Evolutionary conservation across 345 rosid genomes (phyloP).

Genomic region (Anastatica hierochuntica): DNA sequence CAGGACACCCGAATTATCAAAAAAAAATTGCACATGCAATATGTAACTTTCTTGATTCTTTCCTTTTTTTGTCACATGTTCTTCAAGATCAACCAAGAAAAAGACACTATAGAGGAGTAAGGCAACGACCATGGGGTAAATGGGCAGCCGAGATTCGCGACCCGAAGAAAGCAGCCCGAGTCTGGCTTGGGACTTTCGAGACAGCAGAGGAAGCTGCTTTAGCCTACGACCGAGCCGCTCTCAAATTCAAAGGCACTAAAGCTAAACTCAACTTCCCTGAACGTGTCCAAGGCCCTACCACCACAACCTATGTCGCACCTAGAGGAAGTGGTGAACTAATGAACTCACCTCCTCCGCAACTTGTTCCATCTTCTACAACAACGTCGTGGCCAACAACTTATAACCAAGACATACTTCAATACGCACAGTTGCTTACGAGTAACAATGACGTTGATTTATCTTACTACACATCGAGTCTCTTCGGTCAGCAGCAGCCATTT

Average conservation of each 20-base stretch:
- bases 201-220: conserved; percentile 87
- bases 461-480: conserved; percentile 48
- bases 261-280: conserved; percentile 93
- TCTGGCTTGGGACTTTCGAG: conserved; percentile 91
- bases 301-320: conserved; percentile 11
- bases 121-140: conserved; percentile 97
- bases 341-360: conserved; percentile 6
- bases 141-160: conserved; percentile 97
- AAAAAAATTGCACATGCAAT: conserved; percentile 10
- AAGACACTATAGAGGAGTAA: conserved; percentile 83
- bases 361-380: conserved; percentile 17
- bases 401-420: conserved; percentile 56
- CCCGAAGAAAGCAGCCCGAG: conserved; percentile 66
- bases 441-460: conserved; percentile 50
- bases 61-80: neutral
- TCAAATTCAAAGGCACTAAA: conserved; percentile 85
- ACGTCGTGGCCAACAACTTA: conserved; percentile 28
- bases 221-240: conserved; percentile 85
- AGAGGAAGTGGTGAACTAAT: neutral
- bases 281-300: conserved; percentile 49
- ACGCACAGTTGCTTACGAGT: conserved; percentile 74
- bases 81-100: conserved; percentile 45
- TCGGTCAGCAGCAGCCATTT: conserved; percentile 28
- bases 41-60: neutral
- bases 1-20: neutral